Base-by-base conservation (phyloP, 768 basidiomycete species). In the Boletus vinaceobasis region DNA sequence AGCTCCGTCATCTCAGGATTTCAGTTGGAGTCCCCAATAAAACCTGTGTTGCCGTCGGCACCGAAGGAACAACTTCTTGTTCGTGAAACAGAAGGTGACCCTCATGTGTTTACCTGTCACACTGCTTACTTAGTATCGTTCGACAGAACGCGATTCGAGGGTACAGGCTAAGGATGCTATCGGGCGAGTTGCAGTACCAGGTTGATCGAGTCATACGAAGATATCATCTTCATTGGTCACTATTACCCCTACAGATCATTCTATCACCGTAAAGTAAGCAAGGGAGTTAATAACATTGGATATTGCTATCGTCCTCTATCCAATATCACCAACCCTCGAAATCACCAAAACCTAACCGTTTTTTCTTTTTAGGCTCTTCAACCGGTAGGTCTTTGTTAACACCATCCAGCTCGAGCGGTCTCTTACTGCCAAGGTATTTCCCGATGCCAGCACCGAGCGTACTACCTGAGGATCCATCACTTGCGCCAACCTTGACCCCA, bases 321-420 rank as follows among this genome's bases (percentile, higher is more conserved):
- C n/a, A 26, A 19, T 43, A 49, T 66, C 55, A 94, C 90, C 91
- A 94, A 33, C 81, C 83, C 26, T 86, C 85, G 53, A 95, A 95
- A 66, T 93, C 78, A n/a, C 95, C 94, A 71, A 98, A 98, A 1
- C 94, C 95, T 37, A 86, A 68, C 59, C 82, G 86, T 62, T 88
- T 82, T 73, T 88, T 89, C 79, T 94, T 96, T 69, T 86, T 88
- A 51, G 73, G 71, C 35, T 87, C 82, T 46, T 81, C 79, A 17
- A 43, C 52, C 43, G 43, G 48, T 50, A n/a, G 48, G 56, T 14
- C 50, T 36, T 47, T 56, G 60, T 40, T 43, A 6, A 21, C n/a
- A 61, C 58, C 54, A 63, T 73, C 59, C 23, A 33, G 54, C 19
- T 70, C 71, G 32, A 71, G 63, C 8, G 77, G 73, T 48, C 82